phyloP scores from a whole-genome alignment of 805 yeast species.

The Schizosaccharomyces lindneri region DNA sequence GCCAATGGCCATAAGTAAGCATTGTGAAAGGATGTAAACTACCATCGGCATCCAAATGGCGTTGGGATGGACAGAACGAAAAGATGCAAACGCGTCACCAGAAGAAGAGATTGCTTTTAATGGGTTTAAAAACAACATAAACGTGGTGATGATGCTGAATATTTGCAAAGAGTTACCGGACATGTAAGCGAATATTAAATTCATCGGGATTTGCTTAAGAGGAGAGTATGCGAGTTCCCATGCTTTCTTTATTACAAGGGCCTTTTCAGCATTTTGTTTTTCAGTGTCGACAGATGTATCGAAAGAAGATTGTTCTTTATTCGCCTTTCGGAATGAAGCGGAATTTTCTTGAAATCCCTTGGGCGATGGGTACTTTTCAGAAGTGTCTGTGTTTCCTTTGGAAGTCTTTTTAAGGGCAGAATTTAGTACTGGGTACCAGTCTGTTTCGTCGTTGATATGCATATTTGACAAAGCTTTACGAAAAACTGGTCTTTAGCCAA shows the following conservation, averaged over 20 bases:
- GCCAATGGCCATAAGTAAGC: constrained; percentile 45
- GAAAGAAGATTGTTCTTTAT: neutral
- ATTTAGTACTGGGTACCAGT: neutral
- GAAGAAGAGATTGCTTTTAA: constrained; percentile 42
- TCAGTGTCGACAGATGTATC: neutral
- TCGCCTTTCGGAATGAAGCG: neutral
- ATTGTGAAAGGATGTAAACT: constrained; percentile 23
- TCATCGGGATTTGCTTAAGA: constrained; percentile 73
- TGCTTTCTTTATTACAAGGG: constrained; percentile 25
- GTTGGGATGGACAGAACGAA: constrained; percentile 12
- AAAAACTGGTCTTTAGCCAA: no score
- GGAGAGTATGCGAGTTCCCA: constrained; percentile 75
- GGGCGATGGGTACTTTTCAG: neutral
- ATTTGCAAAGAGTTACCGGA: constrained; percentile 75
- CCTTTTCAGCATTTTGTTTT: neutral
- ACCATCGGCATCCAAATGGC: constrained; percentile 18
- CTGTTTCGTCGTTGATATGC: neutral
- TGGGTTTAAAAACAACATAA: constrained; percentile 61
- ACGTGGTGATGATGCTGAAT: constrained; percentile 73
- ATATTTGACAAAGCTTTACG: neutral
- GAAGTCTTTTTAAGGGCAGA: neutral
- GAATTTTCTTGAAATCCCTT: neutral
- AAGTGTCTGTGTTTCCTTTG: neutral
- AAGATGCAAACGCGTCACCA: constrained; percentile 23
- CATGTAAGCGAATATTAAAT: constrained; percentile 71